Base-by-base conservation (phyloP, 768 basidiomycete genomes). In the Auricularia sp. region DNA sequence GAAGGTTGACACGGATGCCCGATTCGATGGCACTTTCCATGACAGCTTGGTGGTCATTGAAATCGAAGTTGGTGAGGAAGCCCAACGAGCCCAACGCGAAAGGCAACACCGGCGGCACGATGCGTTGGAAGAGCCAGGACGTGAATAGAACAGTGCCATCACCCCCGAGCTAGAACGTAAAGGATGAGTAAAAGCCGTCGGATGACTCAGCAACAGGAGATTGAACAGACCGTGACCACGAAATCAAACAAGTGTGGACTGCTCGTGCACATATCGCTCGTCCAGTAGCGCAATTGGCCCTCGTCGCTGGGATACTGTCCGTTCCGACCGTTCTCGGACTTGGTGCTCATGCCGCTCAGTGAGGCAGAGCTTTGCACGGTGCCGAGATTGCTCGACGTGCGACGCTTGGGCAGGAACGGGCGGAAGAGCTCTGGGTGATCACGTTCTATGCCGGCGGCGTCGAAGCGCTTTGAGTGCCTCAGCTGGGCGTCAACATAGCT, bases 121-220 rank as follows among this genome's bases (percentile, higher is more conserved):
- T 93, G 62, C 87, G 87, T 74, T 99, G 97, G 79, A 99, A 99
- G 36, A 99, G 80, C 97, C 97, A 98, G 3, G 97, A 98, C 4
- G 97, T 97, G 78, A 98, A 99, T 16, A 99, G 84, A 2, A 98
- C 95, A 0, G 97, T 99, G 14, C 97, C 97, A 73, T 99, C 97
- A 10, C 97, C 97, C 59, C 97, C 97, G 66, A 98, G 87, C 95
- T 98, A 29, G 71, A 36, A 53, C 43, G 59, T 39, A 62, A 64
- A 34, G 33, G 39, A 62, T n/a, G 33, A 69, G 71, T 36, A 73
- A 62, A 61, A 56, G 62, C 62, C 14, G 36, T 61, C 35, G 35
- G 43, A 42, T 42, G 39, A 42, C 39, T 42, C 39, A 23, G 16
- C 36, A 36, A 11, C 11, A 51, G 16, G 61, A 16, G 34, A 59